Evolutionary conservation across 768 basidiomycete species (phyloP).

Genomic region (Psilocybe cubensis): DNA sequence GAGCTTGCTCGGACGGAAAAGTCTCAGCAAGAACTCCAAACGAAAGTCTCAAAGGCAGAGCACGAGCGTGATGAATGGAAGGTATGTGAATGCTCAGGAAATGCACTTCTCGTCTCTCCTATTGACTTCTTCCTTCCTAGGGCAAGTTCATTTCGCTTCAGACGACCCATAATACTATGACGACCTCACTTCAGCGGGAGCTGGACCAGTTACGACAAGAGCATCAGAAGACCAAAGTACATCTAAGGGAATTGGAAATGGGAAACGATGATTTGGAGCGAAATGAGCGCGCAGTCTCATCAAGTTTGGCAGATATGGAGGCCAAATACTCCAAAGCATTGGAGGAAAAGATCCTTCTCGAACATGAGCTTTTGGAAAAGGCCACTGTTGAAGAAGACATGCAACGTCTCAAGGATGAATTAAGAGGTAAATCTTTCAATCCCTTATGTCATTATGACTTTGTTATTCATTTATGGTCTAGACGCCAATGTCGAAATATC

Average conservation of each 20-base stretch:
- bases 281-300: conserved; percentile 87
- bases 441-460: background rate
- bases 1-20: conserved; percentile 90
- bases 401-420: conserved; percentile 90
- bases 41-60: conserved; percentile 72
- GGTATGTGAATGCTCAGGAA: conserved; percentile 47
- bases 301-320: conserved; percentile 83
- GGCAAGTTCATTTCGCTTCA: conserved; percentile 87
- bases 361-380: conserved; percentile 93
- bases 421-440: conserved; percentile 66
- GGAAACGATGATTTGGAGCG: conserved; percentile 98
- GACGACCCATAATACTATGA: conserved; percentile 89
- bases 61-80: conserved; percentile 91
- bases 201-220: conserved; percentile 81
- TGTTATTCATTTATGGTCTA: conserved; percentile 33
- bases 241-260: conserved; percentile 90
- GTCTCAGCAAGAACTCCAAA: conserved; percentile 77
- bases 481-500: conserved; percentile 86
- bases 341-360: conserved; percentile 96
- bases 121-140: conserved; percentile 36
- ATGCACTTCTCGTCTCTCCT: conserved; percentile 2
- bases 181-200: conserved; percentile 90
- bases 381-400: conserved; percentile 88
- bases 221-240: conserved; percentile 69
- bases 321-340: conserved; percentile 86